Conservation (phyloP, 441 rosid genomes). For the Aleurites moluccanus region DNA sequence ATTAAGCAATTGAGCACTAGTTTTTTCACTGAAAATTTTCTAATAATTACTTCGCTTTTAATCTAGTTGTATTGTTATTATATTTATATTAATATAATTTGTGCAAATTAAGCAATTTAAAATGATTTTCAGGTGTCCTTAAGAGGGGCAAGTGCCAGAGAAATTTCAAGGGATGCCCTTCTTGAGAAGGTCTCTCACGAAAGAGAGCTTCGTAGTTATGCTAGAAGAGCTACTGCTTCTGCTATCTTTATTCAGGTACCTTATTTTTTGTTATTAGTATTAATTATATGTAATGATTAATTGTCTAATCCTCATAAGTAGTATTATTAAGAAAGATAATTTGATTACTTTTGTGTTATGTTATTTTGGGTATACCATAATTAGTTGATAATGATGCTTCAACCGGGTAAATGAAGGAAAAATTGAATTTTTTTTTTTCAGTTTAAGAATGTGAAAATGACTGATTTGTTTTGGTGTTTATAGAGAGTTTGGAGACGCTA, state of each 20-base stretch:
- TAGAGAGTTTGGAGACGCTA: constrained; percentile 96
- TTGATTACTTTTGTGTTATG: constrained; percentile 3
- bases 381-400: constrained; percentile 9
- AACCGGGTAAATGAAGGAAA: background rate
- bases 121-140: constrained; percentile 67
- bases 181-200: constrained; percentile 82
- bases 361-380: background rate
- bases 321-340: background rate
- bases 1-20: constrained; percentile 6
- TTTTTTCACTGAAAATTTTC: background rate
- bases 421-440: background rate
- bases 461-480: constrained; percentile 11
- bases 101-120: background rate
- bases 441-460: constrained; percentile 7
- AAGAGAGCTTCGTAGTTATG: constrained; percentile 77
- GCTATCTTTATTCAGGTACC: constrained; percentile 54
- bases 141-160: constrained; percentile 90
- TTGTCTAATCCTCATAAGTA: background rate
- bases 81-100: too few relatives aligned
- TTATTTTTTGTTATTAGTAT: background rate
- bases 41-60: background rate
- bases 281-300: background rate
- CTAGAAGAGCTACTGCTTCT: constrained; percentile 73
- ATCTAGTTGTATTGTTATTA: background rate
- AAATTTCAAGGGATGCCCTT: constrained; percentile 91